Evolutionary conservation across 345 rosid species (phyloP).

Genomic region (Eucalyptus coolabah): DNA sequence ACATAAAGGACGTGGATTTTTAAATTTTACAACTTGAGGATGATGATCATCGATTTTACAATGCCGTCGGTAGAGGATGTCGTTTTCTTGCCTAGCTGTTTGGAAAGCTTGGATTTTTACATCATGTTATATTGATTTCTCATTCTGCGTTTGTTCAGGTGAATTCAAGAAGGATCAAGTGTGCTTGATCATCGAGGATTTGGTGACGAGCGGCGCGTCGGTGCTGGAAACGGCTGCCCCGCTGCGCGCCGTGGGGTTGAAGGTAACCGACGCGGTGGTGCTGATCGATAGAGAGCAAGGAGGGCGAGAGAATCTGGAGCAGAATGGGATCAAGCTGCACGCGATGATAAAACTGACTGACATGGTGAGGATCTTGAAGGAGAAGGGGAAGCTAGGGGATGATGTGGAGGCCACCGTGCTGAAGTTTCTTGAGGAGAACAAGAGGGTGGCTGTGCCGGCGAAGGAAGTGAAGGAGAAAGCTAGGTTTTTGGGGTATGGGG

Average conservation of each 20-base stretch:
- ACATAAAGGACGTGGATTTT: not conserved
- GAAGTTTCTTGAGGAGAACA: slow-evolving; percentile 72
- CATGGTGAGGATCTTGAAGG: slow-evolving; percentile 78
- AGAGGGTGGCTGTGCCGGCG: slow-evolving; percentile 51
- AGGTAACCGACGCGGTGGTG: slow-evolving; percentile 81
- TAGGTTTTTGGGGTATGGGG: slow-evolving; percentile 46
- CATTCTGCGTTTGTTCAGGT: not conserved
- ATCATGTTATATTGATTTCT: not conserved
- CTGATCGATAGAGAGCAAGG: slow-evolving; percentile 92
- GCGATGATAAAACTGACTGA: slow-evolving; percentile 64
- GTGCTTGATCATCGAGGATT: slow-evolving; percentile 72
- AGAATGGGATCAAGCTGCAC: slow-evolving; percentile 68
- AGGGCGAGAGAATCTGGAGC: slow-evolving; percentile 70
- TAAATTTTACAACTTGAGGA: not conserved
- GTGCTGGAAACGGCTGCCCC: slow-evolving; percentile 91
- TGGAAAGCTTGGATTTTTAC: not conserved
- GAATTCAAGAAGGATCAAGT: slow-evolving; percentile 33
- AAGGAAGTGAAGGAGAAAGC: slow-evolving; percentile 20
- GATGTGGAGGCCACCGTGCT: slow-evolving; percentile 44
- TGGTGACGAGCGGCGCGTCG: slow-evolving; percentile 86
- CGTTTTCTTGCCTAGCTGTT: not conserved
- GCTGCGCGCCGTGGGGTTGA: slow-evolving; percentile 61
- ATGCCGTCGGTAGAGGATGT: not conserved
- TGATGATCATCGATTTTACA: not conserved
- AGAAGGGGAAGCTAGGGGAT: slow-evolving; percentile 66